Base-by-base conservation (phyloP, 2,329 filamentous ascomycete genomes). In the Hypoxylon sp. region DNA sequence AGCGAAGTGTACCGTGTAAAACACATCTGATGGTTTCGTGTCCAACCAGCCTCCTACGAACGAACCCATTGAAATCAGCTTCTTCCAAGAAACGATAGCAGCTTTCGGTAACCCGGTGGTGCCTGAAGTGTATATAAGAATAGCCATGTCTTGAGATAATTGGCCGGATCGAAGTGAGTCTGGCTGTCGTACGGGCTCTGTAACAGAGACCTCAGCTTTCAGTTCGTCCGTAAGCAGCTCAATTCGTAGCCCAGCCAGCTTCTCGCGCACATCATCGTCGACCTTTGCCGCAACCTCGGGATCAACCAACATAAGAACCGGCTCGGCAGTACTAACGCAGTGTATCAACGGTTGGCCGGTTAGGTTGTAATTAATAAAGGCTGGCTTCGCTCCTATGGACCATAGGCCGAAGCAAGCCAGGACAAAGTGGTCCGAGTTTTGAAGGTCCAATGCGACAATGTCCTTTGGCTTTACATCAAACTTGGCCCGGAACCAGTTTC, bases 331-430 rank as follows among this genome's bases (percentile, higher is more conserved):
- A 57, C 79, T 81, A 32, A 95, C 76, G 60, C 89, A 93, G 70
- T 96, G 91, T 2, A 82, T 69, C 55, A 96, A 75, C 0, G 90
- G 79, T 19, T 87, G 82, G 8, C 85, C 87, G 0, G 81, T 79
- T 37, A 96, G 74, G 67, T 94, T 94, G 72, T 92, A 93, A 71
- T 96, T 96, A 73, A 96, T 88, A 62, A 94, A 90, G 0, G 91
- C 91, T 0, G 91, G 90, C 47, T 85, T 85, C 0, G 89, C 91
- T 7, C 91, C 91, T 51, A 96, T 84, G 20, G 86, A 84, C 90
- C 90, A 96, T 21, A 96, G 72, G 0, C 87, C 91, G 45, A 92
- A 76, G 78, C 86, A 83, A 6, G 95, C 57, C 67, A 92, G 89
- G 19, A 93, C 65, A 64, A 91, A 93, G 2, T 80, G 79, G n/a